Percentiles rank a stretch among this genome's conserved stretches.
phyloP scores from a whole-genome alignment of 441 rosid species.

The Kokia cookei region DNA sequence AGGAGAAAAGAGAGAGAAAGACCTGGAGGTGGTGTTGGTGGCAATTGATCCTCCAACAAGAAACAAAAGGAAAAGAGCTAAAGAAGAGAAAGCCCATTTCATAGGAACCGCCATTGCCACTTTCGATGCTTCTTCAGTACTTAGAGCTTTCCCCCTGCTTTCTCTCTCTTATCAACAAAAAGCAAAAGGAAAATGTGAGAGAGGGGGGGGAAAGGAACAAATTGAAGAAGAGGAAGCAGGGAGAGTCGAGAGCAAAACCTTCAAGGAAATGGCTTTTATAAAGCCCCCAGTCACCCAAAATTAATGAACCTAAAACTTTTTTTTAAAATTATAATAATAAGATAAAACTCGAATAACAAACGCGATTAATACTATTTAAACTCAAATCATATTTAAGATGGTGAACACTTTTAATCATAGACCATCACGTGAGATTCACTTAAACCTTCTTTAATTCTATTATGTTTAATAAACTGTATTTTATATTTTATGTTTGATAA shows the following conservation, averaged over 20 bases:
- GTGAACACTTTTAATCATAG: no score
- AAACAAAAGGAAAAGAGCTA: constrained; percentile 24
- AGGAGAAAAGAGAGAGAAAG: not conserved
- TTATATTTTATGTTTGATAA: no score
- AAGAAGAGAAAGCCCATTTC: constrained; percentile 10
- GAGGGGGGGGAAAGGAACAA: not conserved
- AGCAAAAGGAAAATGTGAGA: not conserved
- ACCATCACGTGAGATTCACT: no score
- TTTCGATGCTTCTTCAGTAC: not conserved
- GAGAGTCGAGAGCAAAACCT: constrained; percentile 20
- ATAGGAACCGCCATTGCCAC: constrained; percentile 28
- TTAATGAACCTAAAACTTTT: not conserved
- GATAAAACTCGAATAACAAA: no score
- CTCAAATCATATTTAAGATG: no score
- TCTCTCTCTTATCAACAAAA: not conserved
- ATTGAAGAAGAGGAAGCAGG: constrained; percentile 3
- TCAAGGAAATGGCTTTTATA: constrained; percentile 34
- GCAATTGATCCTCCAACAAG: constrained; percentile 27
- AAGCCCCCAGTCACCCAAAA: constrained; percentile 8
- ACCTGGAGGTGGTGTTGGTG: constrained; percentile 28
- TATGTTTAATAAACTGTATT: no score
- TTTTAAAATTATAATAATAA: no score
- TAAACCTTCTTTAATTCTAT: no score
- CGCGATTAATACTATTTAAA: no score
- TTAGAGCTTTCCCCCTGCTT: not conserved